These are phyloP conservation scores for Parathielavia hyrcaniae DNA, from an alignment of 495 filamentous ascomycete genomes.

Conservation along the genomic window DNA sequence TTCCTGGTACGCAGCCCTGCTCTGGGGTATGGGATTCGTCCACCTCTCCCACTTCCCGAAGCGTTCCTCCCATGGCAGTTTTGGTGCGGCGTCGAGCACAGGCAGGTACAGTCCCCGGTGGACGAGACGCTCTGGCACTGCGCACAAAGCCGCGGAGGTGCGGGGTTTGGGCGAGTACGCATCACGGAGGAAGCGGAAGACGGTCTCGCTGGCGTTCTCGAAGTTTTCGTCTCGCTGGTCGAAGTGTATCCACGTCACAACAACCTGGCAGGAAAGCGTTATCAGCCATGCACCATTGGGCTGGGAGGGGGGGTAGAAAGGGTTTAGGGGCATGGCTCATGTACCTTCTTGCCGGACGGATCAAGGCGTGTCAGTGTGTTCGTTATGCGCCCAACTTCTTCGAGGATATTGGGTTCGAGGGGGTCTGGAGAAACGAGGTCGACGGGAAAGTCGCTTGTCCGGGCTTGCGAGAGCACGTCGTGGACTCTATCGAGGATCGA, in stretches of 20 bases:
- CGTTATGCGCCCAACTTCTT: constrained; percentile 40
- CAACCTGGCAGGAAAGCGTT: constrained; percentile 12
- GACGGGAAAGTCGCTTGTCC: constrained; percentile 17
- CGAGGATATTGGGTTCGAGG: constrained; percentile 26
- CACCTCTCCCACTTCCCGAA: constrained; percentile 39
- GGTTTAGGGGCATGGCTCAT: constrained; percentile 13
- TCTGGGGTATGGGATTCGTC: constrained; percentile 13
- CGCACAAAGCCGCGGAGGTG: constrained; percentile 17
- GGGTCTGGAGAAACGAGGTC: constrained; percentile 20
- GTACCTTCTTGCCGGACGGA: constrained; percentile 23
- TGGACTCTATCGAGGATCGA: constrained; percentile 38
- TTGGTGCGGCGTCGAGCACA: constrained; percentile 23
- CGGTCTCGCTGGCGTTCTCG: constrained; percentile 36
- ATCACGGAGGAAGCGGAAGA: constrained; percentile 40
- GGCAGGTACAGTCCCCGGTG: constrained; percentile 25
- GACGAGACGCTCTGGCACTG: neutral
- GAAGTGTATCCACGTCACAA: constrained; percentile 39
- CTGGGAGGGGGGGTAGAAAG: neutral
- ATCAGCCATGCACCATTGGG: neutral
- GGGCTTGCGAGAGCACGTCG: constrained; percentile 24
- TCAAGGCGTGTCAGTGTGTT: constrained; percentile 35
- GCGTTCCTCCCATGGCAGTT: constrained; percentile 42
- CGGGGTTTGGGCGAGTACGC: constrained; percentile 28
- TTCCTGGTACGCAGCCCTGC: neutral
- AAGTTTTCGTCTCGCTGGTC: constrained; percentile 17